phyloP scores from a whole-genome alignment of 2,329 filamentous ascomycete species.

The Neocucurbitaria cava region DNA sequence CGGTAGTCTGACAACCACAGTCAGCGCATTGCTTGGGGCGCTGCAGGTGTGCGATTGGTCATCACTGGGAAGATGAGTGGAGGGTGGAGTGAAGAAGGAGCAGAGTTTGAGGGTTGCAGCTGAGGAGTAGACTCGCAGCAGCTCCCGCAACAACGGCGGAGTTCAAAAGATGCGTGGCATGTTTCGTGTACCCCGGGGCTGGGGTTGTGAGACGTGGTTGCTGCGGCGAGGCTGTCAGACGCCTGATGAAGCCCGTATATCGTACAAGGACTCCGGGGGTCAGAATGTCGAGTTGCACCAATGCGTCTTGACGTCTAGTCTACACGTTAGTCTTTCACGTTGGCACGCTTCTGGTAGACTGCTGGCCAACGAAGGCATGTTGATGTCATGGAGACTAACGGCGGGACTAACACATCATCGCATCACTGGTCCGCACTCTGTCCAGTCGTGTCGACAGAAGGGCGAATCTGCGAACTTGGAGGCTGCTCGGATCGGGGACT shows the following conservation, averaged over 20 bases:
- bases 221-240: conserved; percentile 24
- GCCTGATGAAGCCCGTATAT: neutral
- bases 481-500: neutral
- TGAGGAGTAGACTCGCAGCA: neutral
- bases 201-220: conserved; percentile 24
- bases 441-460: neutral
- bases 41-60: conserved; percentile 17
- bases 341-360: neutral
- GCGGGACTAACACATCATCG: conserved; percentile 19
- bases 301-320: conserved; percentile 8
- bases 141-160: neutral
- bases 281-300: neutral
- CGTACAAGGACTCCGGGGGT: neutral
- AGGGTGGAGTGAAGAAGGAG: conserved; percentile 1
- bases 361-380: conserved; percentile 11
- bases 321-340: neutral
- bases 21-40: conserved; percentile 11
- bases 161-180: conserved; percentile 7
- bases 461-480: neutral
- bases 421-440: conserved; percentile 13
- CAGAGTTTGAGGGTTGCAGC: neutral
- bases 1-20: conserved; percentile 21
- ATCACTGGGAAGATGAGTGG: neutral
- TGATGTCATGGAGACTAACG: conserved; percentile 30
- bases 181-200: conserved; percentile 25